phyloP scores from a whole-genome alignment of 306 rosid species.

The Citrullus colocynthis region DNA sequence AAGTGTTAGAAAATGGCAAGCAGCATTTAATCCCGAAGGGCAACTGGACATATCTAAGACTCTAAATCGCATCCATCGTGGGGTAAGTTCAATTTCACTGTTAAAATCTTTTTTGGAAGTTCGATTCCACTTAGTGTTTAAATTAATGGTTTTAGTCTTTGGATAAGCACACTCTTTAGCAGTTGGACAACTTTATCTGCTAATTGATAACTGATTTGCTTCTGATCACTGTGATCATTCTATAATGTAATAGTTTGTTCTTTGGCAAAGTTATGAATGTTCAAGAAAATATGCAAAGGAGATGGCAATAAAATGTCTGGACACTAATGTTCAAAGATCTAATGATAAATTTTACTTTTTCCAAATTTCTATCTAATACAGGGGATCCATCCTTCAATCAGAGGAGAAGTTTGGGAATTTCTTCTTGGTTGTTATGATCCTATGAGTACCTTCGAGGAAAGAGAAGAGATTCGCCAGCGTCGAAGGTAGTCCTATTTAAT shows the following conservation, averaged over 20 bases:
- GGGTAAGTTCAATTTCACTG: slow-evolving; percentile 43
- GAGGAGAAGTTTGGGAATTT: slow-evolving; percentile 99
- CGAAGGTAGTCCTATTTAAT: slow-evolving; percentile 44
- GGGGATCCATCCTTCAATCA: slow-evolving; percentile 95
- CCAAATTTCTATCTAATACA: slow-evolving; percentile 18
- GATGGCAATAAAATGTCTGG: background rate
- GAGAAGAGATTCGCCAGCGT: slow-evolving; percentile 56
- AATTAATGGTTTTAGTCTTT: background rate
- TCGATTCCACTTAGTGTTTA: background rate
- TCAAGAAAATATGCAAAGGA: background rate
- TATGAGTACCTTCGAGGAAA: slow-evolving; percentile 74
- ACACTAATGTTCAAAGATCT: background rate
- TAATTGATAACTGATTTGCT: background rate
- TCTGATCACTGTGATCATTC: background rate
- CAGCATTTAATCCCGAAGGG: slow-evolving; percentile 77
- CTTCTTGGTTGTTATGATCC: slow-evolving; percentile 91
- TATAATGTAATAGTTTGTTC: background rate
- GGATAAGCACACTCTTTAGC: background rate
- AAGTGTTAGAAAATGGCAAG: slow-evolving; percentile 86
- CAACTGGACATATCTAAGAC: slow-evolving; percentile 75
- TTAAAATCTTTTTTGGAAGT: slow-evolving; percentile 5
- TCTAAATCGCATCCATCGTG: slow-evolving; percentile 69
- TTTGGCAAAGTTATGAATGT: background rate
- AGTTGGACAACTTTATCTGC: background rate
- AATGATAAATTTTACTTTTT: background rate